Conservation (phyloP, 306 rosid species). For the Glycine soja region DNA sequence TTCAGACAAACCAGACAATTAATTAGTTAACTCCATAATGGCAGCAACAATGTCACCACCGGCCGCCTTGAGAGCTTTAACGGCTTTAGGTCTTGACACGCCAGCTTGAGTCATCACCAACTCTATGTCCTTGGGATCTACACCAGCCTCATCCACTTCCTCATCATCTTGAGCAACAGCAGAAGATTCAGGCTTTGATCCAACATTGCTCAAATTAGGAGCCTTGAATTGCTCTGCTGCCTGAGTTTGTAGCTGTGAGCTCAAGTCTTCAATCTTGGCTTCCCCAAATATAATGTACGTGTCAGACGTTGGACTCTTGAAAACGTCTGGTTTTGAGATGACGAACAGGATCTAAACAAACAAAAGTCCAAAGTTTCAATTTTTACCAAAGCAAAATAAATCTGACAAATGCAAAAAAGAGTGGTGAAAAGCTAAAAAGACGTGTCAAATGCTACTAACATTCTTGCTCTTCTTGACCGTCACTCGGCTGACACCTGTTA, state of each 20-base stretch:
- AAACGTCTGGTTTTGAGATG: conserved; percentile 88
- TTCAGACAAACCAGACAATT: conserved; percentile 43
- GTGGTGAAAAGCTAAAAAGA: background rate
- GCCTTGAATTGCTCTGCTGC: conserved; percentile 98
- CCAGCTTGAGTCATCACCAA: conserved; percentile 96
- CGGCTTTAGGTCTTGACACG: conserved; percentile 79
- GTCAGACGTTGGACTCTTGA: conserved; percentile 91
- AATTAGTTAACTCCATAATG: conserved; percentile 88
- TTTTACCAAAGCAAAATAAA: background rate
- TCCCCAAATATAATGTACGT: conserved; percentile 87
- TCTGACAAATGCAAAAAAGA: background rate
- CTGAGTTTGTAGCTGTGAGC: conserved; percentile 86
- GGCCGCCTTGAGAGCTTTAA: conserved; percentile 78
- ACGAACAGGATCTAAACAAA: conserved; percentile 75
- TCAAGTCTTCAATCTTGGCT: conserved; percentile 91
- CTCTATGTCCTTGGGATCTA: conserved; percentile 88
- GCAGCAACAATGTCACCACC: conserved; percentile 88
- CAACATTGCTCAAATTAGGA: conserved; percentile 69
- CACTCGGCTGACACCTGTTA: conserved; percentile 84
- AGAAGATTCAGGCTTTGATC: conserved; percentile 71
- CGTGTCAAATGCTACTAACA: conserved; percentile 56
- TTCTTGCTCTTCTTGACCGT: conserved; percentile 93
- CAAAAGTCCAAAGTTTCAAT: background rate
- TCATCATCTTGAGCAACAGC: conserved; percentile 75
- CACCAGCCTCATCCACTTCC: conserved; percentile 79